Evolutionary conservation across 345 rosid species (phyloP).

Genomic region (Boechera stricta): DNA sequence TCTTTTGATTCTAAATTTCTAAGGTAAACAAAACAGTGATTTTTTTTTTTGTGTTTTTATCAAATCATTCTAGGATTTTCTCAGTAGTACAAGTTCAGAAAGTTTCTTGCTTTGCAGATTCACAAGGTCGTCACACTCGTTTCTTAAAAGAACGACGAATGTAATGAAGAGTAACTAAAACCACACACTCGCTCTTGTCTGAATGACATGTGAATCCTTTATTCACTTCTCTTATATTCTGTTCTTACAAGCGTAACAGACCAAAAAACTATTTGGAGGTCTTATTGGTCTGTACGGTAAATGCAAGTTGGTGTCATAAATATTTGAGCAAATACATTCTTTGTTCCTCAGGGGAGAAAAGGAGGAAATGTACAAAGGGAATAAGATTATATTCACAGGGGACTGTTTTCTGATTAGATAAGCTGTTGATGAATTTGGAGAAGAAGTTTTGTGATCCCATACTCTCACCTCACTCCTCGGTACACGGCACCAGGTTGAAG

Average conservation of each 20-base stretch:
- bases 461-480: conserved; percentile 68
- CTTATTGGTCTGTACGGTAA: not conserved
- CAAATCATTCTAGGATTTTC: not conserved
- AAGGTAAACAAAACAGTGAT: not conserved
- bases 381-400: not conserved
- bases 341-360: conserved; percentile 2
- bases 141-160: conserved; percentile 70
- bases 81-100: not conserved
- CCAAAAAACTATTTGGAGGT: not conserved
- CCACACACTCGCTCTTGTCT: not conserved
- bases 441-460: conserved; percentile 12
- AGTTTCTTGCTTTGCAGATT: conserved; percentile 34
- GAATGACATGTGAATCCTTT: not conserved
- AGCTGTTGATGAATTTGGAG: conserved; percentile 8
- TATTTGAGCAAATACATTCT: conserved; percentile 32
- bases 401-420: conserved; percentile 6
- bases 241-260: conserved; percentile 16
- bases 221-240: not conserved
- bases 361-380: conserved; percentile 30
- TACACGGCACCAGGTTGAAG: conserved; percentile 80
- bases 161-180: conserved; percentile 54
- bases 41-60: not conserved
- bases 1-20: not conserved
- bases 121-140: conserved; percentile 78
- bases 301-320: not conserved